A percentile compares a stretch with the other conserved stretches of the same genome.
Evolutionary conservation across 2,329 filamentous ascomycete species (phyloP).

Genomic region (Aspergillus fischeri): DNA sequence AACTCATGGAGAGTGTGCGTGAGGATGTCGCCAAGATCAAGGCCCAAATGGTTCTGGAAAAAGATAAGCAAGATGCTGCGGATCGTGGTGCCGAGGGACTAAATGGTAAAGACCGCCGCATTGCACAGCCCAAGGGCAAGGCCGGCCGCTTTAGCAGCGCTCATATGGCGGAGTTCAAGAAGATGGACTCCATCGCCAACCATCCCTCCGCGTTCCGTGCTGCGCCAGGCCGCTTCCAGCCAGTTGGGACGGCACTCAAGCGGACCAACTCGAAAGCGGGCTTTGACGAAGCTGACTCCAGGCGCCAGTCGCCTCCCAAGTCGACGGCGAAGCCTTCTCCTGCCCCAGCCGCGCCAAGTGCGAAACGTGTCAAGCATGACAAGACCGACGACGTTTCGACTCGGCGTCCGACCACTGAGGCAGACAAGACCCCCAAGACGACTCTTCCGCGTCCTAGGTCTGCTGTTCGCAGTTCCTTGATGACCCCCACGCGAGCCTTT

Average conservation of each 20-base stretch:
- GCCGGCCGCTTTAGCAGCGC: slow-evolving; percentile 75
- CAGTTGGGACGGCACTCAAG: slow-evolving; percentile 44
- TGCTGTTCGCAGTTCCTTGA: slow-evolving; percentile 52
- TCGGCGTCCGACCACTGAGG: slow-evolving; percentile 40
- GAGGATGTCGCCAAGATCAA: slow-evolving; percentile 70
- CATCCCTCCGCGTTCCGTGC: slow-evolving; percentile 71
- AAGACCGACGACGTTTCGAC: slow-evolving; percentile 66
- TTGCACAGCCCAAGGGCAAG: slow-evolving; percentile 76
- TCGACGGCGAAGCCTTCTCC: slow-evolving; percentile 25
- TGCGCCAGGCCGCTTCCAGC: slow-evolving; percentile 41
- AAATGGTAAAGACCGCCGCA: slow-evolving; percentile 56
- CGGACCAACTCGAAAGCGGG: slow-evolving; percentile 59
- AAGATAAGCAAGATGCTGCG: slow-evolving; percentile 51
- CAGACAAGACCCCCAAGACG: slow-evolving; percentile 21
- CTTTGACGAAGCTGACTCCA: slow-evolving; percentile 55
- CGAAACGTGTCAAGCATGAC: slow-evolving; percentile 69
- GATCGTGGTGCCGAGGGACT: slow-evolving; percentile 43
- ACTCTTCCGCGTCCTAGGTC: slow-evolving; percentile 39
- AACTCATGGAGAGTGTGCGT: slow-evolving; percentile 63
- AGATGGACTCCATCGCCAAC: slow-evolving; percentile 93
- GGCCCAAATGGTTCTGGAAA: slow-evolving; percentile 60
- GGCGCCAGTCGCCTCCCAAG: slow-evolving; percentile 35
- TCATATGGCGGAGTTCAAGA: slow-evolving; percentile 86
- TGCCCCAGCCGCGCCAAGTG: slow-evolving; percentile 39
- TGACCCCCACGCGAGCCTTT: slow-evolving; percentile 76